Percentiles rank a stretch among this genome's conserved stretches.
phyloP scores from a whole-genome alignment of 148 eudicot species.

The Fagopyrum homotropicum region DNA sequence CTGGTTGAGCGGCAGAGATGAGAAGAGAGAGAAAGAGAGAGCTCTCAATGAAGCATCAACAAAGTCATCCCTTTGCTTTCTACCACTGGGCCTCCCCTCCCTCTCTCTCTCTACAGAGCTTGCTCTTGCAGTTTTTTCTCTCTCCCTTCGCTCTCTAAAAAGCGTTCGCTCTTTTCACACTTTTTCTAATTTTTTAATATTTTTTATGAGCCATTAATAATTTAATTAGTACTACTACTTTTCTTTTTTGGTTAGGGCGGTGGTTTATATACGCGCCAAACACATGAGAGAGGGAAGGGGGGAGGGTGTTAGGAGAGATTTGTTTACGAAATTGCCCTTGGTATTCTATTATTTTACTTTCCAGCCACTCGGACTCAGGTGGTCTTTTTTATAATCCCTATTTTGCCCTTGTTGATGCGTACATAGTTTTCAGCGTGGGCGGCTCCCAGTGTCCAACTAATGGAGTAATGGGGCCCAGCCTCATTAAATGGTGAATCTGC shows the following conservation, averaged over 20 bases:
- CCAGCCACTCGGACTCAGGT: neutral
- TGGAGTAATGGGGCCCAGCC: neutral
- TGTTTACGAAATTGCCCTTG: neutral
- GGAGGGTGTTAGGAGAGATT: neutral
- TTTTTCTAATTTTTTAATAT: neutral
- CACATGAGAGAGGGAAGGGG: constrained; percentile 9
- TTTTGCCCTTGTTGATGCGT: neutral
- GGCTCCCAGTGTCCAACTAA: neutral
- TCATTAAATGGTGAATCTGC: constrained; percentile 1
- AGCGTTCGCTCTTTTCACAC: constrained; percentile 7
- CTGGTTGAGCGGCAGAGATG: constrained; percentile 10
- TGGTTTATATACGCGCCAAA: constrained; percentile 14
- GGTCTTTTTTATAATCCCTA: neutral
- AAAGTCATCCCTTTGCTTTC: neutral
- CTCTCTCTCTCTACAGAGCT: constrained; percentile 12
- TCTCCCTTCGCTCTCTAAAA: constrained; percentile 12
- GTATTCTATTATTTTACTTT: neutral
- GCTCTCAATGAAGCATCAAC: constrained; percentile 10
- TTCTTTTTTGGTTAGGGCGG: neutral
- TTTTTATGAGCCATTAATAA: neutral
- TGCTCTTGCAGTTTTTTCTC: constrained; percentile 2
- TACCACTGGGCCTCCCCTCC: constrained; percentile 7
- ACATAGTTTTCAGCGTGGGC: constrained; percentile 7
- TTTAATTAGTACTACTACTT: neutral
- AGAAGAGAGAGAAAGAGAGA: constrained; percentile 1